Base-by-base conservation (phyloP, 2,329 filamentous ascomycete species). In the Clonostachys rosea region DNA sequence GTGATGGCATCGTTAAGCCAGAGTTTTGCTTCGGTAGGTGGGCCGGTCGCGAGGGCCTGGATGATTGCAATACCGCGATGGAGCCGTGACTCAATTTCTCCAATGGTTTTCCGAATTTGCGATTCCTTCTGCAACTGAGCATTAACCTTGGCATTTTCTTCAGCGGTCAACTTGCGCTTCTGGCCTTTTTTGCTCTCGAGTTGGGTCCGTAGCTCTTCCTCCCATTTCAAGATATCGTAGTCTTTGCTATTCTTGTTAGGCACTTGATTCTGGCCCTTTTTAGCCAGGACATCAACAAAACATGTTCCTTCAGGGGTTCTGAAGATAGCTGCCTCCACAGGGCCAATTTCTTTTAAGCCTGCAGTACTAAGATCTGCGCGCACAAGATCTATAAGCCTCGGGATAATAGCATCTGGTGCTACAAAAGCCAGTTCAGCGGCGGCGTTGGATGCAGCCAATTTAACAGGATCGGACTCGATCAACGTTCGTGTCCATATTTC, bases 181-280 rank as follows among this genome's bases (percentile, higher is more conserved):
- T 88, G 82, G 2, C 92, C 92, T 65, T 92, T 96, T 73, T 97
- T 99, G 61, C 89, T 79, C n/a, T 91, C 91, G 39, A 99, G 69
- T 57, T 96, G 90, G 37, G 83, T 78, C 48, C 91, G 79, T 8
- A 99, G 76, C 53, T 99, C 94, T 63, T 92, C 87, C 66, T 99
- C 94, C 94, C 95, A 99, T 66, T 96, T 96, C 39, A 96, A 68
- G 2, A 90, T 95, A 57, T 99, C 90, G 58, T 96, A 96, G 62
- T 97, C 94, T 64, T 95, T 96, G 43, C 83, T 86, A 58, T 90
- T 96, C 69, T 96, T 97, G 67, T 91, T 86, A 4, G 90, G 83
- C 3, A 86, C 70, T 36, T 76, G 72, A 50, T 81, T 81, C 49
- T 83, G 81, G 2, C 83, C 73, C 62, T 95, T 95, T 61, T 89